Evolutionary conservation across 768 basidiomycete species (phyloP).

Genomic region (Agrocybe chaxingu): DNA sequence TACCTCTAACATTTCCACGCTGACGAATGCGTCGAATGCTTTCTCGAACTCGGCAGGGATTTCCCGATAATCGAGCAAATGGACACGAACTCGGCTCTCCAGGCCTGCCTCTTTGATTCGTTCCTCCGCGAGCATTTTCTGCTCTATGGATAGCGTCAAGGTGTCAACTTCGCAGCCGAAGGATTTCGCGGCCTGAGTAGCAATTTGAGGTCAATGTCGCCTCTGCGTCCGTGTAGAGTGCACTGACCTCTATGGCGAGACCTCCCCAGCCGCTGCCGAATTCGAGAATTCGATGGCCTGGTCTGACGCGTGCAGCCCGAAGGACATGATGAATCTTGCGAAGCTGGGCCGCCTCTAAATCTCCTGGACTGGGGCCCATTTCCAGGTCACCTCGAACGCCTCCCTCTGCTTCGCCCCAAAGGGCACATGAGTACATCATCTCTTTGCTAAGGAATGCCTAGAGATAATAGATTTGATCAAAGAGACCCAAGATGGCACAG

Average conservation of each 20-base stretch:
- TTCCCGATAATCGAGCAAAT: constrained; percentile 88
- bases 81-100: constrained; percentile 71
- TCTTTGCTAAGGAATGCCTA: constrained; percentile 80
- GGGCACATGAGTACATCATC: constrained; percentile 94
- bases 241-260: constrained; percentile 74
- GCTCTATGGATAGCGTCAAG: constrained; percentile 83
- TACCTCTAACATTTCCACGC: constrained; percentile 81
- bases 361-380: constrained; percentile 52
- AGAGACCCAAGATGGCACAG: constrained; percentile 3
- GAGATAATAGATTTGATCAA: constrained; percentile 8
- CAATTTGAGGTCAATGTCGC: constrained; percentile 3
- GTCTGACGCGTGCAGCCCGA: constrained; percentile 68
- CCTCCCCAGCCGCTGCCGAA: constrained; percentile 96
- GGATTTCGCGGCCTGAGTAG: constrained; percentile 55
- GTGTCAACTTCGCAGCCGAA: constrained; percentile 87
- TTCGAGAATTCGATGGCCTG: constrained; percentile 81
- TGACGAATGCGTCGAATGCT: constrained; percentile 75
- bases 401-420: constrained; percentile 79
- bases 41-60: constrained; percentile 81
- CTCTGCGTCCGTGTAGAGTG: background rate
- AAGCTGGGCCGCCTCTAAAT: constrained; percentile 78
- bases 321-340: constrained; percentile 85
- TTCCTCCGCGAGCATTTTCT: constrained; percentile 85
- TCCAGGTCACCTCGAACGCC: constrained; percentile 74
- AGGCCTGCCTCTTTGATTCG: constrained; percentile 72